Evolutionary conservation across 2,329 filamentous ascomycete species (phyloP).

Genomic region (Dissoconium aciculare): DNA sequence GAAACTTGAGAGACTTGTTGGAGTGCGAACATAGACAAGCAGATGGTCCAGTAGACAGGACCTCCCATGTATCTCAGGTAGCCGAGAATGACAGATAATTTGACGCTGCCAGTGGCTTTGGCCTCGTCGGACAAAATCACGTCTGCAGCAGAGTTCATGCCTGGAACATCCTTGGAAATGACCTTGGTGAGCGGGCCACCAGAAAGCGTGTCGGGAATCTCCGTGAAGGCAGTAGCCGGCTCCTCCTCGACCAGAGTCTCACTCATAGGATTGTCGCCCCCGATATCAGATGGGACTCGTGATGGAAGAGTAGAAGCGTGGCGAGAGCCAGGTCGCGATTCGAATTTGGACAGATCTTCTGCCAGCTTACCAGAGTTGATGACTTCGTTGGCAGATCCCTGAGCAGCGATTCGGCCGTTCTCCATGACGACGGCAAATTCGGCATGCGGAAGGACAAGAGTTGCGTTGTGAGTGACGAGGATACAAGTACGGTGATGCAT

Average conservation of each 20-base stretch:
- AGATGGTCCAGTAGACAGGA: conserved; percentile 86
- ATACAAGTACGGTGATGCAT: conserved; percentile 87
- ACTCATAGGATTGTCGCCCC: conserved; percentile 37
- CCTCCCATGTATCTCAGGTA: conserved; percentile 87
- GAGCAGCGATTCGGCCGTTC: conserved; percentile 63
- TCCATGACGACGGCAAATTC: conserved; percentile 73
- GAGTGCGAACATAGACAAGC: conserved; percentile 56
- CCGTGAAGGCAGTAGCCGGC: conserved; percentile 14
- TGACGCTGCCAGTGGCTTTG: conserved; percentile 76
- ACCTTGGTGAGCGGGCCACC: conserved; percentile 35
- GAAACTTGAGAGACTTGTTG: conserved; percentile 79
- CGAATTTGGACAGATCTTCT: conserved; percentile 58
- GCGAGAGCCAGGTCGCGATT: conserved; percentile 47
- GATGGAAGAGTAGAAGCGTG: conserved; percentile 61
- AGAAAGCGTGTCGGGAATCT: conserved; percentile 23
- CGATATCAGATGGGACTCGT: conserved; percentile 57
- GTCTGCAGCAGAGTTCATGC: conserved; percentile 37
- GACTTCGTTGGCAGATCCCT: conserved; percentile 65
- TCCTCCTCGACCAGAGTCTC: conserved; percentile 9
- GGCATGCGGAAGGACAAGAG: conserved; percentile 69
- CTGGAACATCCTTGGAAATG: conserved; percentile 25
- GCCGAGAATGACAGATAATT: conserved; percentile 69
- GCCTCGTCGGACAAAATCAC: conserved; percentile 42
- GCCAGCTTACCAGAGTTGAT: conserved; percentile 79
- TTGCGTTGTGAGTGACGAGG: conserved; percentile 85